Evolutionary conservation across 2,329 filamentous ascomycete species (phyloP).

Genomic region (Aureobasidium musti): DNA sequence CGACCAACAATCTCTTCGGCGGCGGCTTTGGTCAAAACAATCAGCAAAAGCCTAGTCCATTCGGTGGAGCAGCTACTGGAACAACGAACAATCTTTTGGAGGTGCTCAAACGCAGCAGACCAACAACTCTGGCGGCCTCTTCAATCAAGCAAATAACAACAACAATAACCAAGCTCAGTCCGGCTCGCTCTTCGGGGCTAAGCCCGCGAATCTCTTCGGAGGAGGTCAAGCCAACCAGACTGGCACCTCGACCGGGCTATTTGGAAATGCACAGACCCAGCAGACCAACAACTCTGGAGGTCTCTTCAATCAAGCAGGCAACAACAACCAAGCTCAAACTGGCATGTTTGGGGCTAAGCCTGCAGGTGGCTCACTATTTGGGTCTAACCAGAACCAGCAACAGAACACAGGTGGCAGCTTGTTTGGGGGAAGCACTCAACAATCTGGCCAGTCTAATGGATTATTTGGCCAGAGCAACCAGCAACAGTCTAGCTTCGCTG

Average conservation of each 20-base stretch:
- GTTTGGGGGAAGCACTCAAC: slow-evolving; percentile 48
- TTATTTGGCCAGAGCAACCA: slow-evolving; percentile 58
- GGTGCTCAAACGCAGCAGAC: slow-evolving; percentile 33
- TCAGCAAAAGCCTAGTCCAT: slow-evolving; percentile 34
- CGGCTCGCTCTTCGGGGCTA: background rate
- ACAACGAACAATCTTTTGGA: slow-evolving; percentile 15
- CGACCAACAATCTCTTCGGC: slow-evolving; percentile 7
- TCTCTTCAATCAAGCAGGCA: slow-evolving; percentile 31
- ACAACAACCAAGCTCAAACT: slow-evolving; percentile 35
- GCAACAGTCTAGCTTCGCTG: slow-evolving; percentile 62
- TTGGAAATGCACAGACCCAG: slow-evolving; percentile 33
- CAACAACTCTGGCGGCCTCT: slow-evolving; percentile 32
- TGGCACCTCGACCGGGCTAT: background rate
- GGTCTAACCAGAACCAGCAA: slow-evolving; percentile 43
- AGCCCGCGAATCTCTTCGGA: too few relatives aligned
- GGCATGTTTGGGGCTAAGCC: slow-evolving; percentile 36
- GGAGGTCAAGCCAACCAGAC: too few relatives aligned
- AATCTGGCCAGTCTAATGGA: slow-evolving; percentile 49
- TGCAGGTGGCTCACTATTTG: slow-evolving; percentile 37
- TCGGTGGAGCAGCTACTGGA: slow-evolving; percentile 32
- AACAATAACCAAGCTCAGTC: slow-evolving; percentile 36
- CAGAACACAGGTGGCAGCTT: slow-evolving; percentile 40
- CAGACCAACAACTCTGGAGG: slow-evolving; percentile 31
- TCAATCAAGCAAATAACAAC: slow-evolving; percentile 33
- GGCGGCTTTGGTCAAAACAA: slow-evolving; percentile 32